Conservation (phyloP, 2,329 filamentous ascomycete genomes). For the Aspergillus sp. region DNA sequence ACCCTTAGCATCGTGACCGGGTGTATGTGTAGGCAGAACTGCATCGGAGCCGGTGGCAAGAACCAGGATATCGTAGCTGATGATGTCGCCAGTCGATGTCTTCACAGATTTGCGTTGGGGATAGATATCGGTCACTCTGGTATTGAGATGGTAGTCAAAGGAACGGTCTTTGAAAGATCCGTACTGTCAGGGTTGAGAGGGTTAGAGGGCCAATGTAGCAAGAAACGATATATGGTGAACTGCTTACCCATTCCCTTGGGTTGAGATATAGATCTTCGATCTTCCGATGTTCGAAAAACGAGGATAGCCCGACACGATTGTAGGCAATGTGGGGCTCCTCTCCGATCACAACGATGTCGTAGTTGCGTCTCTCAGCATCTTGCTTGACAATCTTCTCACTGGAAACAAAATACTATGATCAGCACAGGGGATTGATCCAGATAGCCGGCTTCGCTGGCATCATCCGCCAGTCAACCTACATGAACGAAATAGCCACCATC, state of each 20-base stretch:
- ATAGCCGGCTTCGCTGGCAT: neutral
- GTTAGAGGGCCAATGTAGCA: neutral
- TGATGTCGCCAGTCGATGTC: constrained; percentile 67
- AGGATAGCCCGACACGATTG: constrained; percentile 85
- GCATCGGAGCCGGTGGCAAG: constrained; percentile 86
- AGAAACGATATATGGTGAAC: neutral
- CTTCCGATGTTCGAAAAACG: constrained; percentile 81
- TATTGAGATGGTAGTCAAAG: constrained; percentile 74
- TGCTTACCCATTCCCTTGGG: constrained; percentile 72
- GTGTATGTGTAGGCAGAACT: constrained; percentile 68
- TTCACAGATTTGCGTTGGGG: constrained; percentile 64
- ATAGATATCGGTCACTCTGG: constrained; percentile 67
- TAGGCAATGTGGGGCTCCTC: constrained; percentile 87
- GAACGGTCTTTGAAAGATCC: constrained; percentile 64
- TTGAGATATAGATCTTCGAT: constrained; percentile 89
- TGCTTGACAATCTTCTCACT: constrained; percentile 89
- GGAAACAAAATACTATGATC: neutral
- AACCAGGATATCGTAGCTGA: constrained; percentile 77
- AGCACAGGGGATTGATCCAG: neutral
- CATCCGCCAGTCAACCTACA: constrained; percentile 58
- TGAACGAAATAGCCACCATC: constrained; percentile 88
- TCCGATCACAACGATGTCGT: constrained; percentile 80
- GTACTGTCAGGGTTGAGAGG: constrained; percentile 52
- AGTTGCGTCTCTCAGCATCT: constrained; percentile 72
- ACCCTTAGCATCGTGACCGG: constrained; percentile 74